phyloP scores from a whole-genome alignment of 1,139 yeast species.

The Scheffersomyces parashehatae region DNA sequence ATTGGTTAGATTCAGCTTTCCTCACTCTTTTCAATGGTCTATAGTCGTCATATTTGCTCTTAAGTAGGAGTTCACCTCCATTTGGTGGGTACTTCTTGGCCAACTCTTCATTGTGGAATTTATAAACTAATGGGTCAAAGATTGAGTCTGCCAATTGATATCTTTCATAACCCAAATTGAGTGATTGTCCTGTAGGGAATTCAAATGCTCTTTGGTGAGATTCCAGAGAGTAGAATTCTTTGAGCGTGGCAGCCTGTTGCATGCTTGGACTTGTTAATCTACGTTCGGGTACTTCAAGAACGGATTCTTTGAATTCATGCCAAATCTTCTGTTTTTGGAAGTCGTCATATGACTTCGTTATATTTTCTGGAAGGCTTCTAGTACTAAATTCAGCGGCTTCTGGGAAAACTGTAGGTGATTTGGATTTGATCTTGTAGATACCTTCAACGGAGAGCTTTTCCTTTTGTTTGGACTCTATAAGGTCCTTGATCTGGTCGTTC shows the following conservation, averaged over 20 bases:
- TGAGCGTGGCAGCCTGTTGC: constrained; percentile 16
- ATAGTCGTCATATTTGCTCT: constrained; percentile 56
- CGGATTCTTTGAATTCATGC: constrained; percentile 68
- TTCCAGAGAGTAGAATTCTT: constrained; percentile 33
- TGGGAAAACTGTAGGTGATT: constrained; percentile 34
- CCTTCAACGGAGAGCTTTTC: constrained; percentile 19
- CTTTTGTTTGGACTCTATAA: constrained; percentile 23
- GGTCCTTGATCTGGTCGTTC: constrained; percentile 43
- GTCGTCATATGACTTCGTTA: constrained; percentile 42
- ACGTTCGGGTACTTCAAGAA: constrained; percentile 56
- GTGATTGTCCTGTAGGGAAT: constrained; percentile 65
- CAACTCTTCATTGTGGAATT: constrained; percentile 25
- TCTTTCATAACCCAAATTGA: constrained; percentile 54
- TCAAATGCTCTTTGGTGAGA: constrained; percentile 63
- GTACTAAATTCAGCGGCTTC: constrained; percentile 29
- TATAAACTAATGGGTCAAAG: constrained; percentile 60
- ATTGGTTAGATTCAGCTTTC: constrained; percentile 39
- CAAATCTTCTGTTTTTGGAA: constrained; percentile 35
- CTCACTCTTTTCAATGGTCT: constrained; percentile 69
- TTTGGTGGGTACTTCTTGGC: constrained; percentile 32
- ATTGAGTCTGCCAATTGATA: constrained; percentile 71
- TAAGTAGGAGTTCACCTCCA: constrained; percentile 38
- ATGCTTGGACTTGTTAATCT: constrained; percentile 23
- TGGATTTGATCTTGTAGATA: constrained; percentile 19
- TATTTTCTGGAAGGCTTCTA: constrained; percentile 28